Percentiles rank a stretch among this genome's conserved stretches.
Evolutionary conservation across 345 rosid species (phyloP).

Genomic region (Pistacia vera): DNA sequence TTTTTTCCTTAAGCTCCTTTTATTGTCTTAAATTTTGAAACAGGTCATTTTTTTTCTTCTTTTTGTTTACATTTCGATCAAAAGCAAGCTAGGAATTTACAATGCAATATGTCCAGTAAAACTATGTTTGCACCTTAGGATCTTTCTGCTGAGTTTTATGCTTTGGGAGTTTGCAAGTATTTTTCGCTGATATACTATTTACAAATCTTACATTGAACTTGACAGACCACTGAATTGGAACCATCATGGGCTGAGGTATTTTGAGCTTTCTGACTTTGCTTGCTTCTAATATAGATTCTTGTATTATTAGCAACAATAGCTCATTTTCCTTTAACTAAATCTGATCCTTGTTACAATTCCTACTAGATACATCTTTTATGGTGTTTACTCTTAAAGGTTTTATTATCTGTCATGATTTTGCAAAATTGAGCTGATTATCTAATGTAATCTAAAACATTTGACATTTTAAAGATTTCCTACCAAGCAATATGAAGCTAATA

Average conservation of each 20-base stretch:
- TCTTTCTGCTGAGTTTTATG: background rate
- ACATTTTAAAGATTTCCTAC: background rate
- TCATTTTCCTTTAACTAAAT: background rate
- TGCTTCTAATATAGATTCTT: background rate
- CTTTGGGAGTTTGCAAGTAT: background rate
- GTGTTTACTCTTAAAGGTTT: background rate
- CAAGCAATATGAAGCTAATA: background rate
- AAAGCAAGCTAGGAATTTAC: background rate
- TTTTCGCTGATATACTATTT: slow-evolving; percentile 12
- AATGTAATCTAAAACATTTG: background rate
- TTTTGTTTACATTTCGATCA: no score
- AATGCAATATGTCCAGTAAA: background rate
- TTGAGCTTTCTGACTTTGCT: background rate
- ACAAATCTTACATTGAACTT: slow-evolving; percentile 18
- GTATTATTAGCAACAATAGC: background rate
- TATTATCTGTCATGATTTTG: background rate
- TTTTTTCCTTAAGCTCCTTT: background rate
- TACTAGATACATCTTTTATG: background rate
- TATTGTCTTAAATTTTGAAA: background rate
- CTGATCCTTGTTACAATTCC: background rate
- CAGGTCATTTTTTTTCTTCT: background rate
- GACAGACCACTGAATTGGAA: slow-evolving; percentile 74
- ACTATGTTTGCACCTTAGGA: background rate
- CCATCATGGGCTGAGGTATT: slow-evolving; percentile 88
- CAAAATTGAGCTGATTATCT: background rate